A percentile compares a stretch with the other conserved stretches of the same genome.
Conservation (phyloP, 2,329 filamentous ascomycete genomes). For the Talaromyces rugulosus region DNA sequence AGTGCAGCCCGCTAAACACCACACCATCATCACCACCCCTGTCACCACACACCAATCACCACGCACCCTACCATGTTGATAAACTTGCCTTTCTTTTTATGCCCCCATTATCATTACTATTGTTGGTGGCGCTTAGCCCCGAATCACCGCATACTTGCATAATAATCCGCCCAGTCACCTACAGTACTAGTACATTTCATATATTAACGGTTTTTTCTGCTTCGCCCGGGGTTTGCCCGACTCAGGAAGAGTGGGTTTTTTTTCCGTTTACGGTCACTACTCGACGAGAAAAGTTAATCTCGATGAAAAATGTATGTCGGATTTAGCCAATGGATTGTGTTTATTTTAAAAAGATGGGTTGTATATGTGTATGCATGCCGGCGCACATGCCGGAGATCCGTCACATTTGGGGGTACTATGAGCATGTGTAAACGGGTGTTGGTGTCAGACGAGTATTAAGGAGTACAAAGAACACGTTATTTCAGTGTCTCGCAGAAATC, state of each 20-base stretch:
- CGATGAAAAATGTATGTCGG: not conserved
- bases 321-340: too few species aligned
- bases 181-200: too few species aligned
- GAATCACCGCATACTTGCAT: not conserved
- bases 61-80: not conserved
- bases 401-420: too few species aligned
- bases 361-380: not conserved
- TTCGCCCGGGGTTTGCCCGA: too few species aligned
- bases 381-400: too few species aligned
- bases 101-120: not conserved
- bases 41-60: not conserved
- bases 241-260: too few species aligned
- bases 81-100: not conserved
- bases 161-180: not conserved
- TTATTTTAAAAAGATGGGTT: too few species aligned
- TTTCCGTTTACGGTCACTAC: not conserved
- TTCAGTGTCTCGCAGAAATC: not conserved
- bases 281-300: not conserved
- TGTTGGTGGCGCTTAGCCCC: not conserved
- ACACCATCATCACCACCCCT: not conserved
- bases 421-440: too few species aligned
- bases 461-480: not conserved
- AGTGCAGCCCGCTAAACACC: not conserved
- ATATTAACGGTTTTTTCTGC: not conserved
- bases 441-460: too few species aligned